phyloP scores from a whole-genome alignment of 768 basidiomycete genomes.

The Coprinellus micaceus region DNA sequence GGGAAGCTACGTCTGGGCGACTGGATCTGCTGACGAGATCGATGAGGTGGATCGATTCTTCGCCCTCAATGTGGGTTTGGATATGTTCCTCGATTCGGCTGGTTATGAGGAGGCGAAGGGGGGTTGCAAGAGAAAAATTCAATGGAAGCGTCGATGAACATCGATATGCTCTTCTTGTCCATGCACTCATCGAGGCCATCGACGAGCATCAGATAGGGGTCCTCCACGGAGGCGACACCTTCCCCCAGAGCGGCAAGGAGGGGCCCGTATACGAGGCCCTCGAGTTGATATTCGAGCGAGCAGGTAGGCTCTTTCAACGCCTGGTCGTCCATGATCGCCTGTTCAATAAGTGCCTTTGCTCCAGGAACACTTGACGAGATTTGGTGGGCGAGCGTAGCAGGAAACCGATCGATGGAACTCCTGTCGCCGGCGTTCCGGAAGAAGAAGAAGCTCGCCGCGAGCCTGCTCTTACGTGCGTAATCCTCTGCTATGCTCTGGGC shows the following conservation, averaged over 20 bases:
- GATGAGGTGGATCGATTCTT: background rate
- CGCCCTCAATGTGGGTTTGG: background rate
- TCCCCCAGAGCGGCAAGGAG: no score
- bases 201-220: slow-evolving; percentile 10
- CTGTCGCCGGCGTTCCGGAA: no score
- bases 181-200: slow-evolving; percentile 21
- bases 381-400: slow-evolving; percentile 16
- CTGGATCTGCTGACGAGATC: background rate
- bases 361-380: slow-evolving; percentile 3
- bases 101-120: background rate
- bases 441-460: slow-evolving; percentile 10
- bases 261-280: no score
- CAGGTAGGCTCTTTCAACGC: background rate
- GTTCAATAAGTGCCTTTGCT: background rate
- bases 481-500: slow-evolving; percentile 14
- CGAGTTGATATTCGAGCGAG: no score
- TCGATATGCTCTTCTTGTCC: slow-evolving; percentile 4
- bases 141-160: slow-evolving; percentile 5
- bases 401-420: slow-evolving; percentile 1
- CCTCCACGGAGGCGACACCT: no score
- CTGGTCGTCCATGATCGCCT: slow-evolving; percentile 1
- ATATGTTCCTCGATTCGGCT: background rate
- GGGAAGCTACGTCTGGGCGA: background rate
- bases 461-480: background rate
- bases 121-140: background rate